Base-by-base conservation (phyloP, 2,329 filamentous ascomycete genomes). In the Shiraia sp. region DNA sequence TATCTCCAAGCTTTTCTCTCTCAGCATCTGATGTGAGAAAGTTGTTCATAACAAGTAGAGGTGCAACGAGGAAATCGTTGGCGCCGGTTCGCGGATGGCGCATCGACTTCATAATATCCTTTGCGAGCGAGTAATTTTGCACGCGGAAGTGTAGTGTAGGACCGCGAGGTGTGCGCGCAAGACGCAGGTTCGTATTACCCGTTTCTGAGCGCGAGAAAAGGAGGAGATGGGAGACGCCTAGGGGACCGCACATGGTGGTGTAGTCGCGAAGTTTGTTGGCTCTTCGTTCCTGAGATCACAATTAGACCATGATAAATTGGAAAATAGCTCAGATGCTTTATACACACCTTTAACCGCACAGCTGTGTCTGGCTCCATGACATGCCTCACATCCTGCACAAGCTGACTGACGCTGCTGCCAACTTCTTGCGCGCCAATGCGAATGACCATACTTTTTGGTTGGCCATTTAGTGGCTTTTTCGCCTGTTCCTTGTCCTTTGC, bases 281-380 rank as follows among this genome's bases (percentile, higher is more conserved):
- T 72, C 87, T 85, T 53, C 93, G 81, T 75, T 97, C 92, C 75
- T 78, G 30, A 14, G 26, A 31, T 13, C 3, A 9, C 23, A 14
- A 14, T 32, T 8, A 25, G 27, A 19, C 29, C 6, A 12, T 3
- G 7, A 10, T n/a, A 19, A 10, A 13, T 19, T n/a, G n/a, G 32
- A 10, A 16, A 38, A 12, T 14, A 9, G n/a, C 8, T 7, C 2
- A 13, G 2, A 3, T 27, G 22, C 10, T 27, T 37, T 30, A 26
- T n/a, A 25, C 23, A 29, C 22, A 79, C 79, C 75, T 90, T 95
- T 55, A 99, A 71, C 45, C 92, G 82, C 48, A 85, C 86, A 3
- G 93, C 93, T 3, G 93, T 99, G 39, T 90, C 88, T 1, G 93
- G 93, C 72, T 97, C 90, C 90, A 99, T 95, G 75, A 97, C 92